These are phyloP conservation scores for Glutinoglossum americanum DNA, from an alignment of 495 filamentous ascomycete genomes.

Conservation along the genomic window DNA sequence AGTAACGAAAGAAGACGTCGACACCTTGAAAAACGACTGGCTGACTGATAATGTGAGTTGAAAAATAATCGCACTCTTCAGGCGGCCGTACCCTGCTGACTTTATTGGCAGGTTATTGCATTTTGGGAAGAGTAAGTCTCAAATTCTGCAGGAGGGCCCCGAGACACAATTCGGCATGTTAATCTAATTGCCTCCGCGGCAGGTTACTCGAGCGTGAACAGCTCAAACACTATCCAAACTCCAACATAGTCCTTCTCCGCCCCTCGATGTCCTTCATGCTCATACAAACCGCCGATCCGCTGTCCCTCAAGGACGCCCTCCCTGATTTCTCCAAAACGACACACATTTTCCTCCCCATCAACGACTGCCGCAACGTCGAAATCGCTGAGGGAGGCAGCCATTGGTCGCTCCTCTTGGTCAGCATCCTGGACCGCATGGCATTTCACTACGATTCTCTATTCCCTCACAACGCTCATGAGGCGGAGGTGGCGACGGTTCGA, in stretches of 20 bases:
- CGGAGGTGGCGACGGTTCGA: conserved; percentile 37
- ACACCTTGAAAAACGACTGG: conserved; percentile 80
- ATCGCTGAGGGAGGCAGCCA: conserved; percentile 76
- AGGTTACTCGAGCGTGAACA: conserved; percentile 84
- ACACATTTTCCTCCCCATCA: conserved; percentile 93
- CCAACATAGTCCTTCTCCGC: conserved; percentile 76
- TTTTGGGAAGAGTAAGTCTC: conserved; percentile 92
- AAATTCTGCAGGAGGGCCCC: neutral
- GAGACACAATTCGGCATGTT: conserved; percentile 5
- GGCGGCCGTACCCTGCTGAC: conserved; percentile 1
- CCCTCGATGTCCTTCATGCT: conserved; percentile 89
- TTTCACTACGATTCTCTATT: conserved; percentile 94
- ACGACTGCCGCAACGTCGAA: conserved; percentile 57
- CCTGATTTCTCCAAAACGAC: conserved; percentile 63
- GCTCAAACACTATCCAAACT: conserved; percentile 48
- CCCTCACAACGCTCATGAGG: conserved; percentile 54
- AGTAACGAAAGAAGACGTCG: conserved; percentile 74
- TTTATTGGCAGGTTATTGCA: conserved; percentile 45
- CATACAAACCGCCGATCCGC: conserved; percentile 57
- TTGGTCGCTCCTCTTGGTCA: conserved; percentile 87
- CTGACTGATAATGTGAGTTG: conserved; percentile 81
- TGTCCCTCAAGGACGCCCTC: conserved; percentile 48
- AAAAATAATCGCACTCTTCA: conserved; percentile 4
- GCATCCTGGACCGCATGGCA: conserved; percentile 66
- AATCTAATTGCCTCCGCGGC: neutral